Base-by-base conservation (phyloP, 306 rosid species). In the Prunus mongolica region DNA sequence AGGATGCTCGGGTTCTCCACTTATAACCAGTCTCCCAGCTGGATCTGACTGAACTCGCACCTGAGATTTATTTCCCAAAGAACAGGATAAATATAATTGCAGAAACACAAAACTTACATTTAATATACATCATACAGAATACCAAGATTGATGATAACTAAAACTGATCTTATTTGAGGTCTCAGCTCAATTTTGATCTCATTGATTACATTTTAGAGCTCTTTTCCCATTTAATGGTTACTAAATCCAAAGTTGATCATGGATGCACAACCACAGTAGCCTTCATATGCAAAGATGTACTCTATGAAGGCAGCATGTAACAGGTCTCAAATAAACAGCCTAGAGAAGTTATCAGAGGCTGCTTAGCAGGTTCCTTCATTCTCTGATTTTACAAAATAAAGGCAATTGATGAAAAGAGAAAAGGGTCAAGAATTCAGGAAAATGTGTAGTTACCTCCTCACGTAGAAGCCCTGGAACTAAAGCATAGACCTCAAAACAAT, bases 11-110 rank as follows among this genome's bases (percentile, higher is more conserved):
- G 99, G 99, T 79, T 92, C 99, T 61, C 99, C 99, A 58, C 93
- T 92, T 74, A 96, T 89, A 60, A 96, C 99, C 69, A 96, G 80
- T 46, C 97, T 96, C 67, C 98, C 99, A 1, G 93, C 93, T 5
- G 99, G 97, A 78, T 96, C 99, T 64, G 99, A 91, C 80, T 96
- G 99, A 56, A 96, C 99, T 13, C 96, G 98, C 73, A 96, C 98
- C 99, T 96, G 76, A 68, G 44, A 56, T 64, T 70, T 63, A 38
- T 25, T 65, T 8, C 20, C 73, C 7, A 45, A 63, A 64, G 41
- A 78, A 68, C 49, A 74, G 9, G 71, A 47, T 69, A 71, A 69
- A 65, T 12, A 32, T 19, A 60, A 77, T 18, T 25, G n/a, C 38
- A 0, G 14, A 41, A 64, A 56, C 38, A 45, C 24, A 77, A 45